phyloP scores from a whole-genome alignment of 805 yeast genomes.

The Sugiyamaella lignohabitans region DNA sequence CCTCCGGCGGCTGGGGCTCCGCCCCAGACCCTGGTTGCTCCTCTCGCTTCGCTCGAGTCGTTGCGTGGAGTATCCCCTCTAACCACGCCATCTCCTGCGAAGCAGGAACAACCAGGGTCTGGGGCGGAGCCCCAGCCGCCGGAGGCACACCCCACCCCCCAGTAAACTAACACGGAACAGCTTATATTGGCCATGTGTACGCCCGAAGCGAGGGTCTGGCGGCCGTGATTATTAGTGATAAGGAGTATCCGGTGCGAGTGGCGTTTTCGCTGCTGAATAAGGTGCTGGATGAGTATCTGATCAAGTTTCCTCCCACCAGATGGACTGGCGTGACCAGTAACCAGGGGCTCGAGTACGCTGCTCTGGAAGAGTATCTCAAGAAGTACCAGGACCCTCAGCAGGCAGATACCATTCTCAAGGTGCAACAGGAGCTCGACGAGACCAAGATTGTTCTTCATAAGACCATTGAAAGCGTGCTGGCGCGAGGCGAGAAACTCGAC shows the following conservation, averaged over 20 bases:
- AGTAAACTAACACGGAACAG: constrained; percentile 17
- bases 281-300: constrained; percentile 80
- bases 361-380: constrained; percentile 60
- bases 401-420: constrained; percentile 95
- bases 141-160: no score
- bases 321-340: constrained; percentile 49
- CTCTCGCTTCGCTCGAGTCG: no score
- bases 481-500: constrained; percentile 94
- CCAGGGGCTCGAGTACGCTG: constrained; percentile 46
- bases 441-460: constrained; percentile 94
- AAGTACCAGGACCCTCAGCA: constrained; percentile 96
- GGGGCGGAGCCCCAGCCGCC: no score
- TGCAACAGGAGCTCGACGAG: constrained; percentile 95
- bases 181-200: constrained; percentile 87
- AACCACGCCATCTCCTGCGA: no score
- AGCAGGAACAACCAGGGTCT: no score
- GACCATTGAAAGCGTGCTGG: constrained; percentile 88
- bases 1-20: no score
- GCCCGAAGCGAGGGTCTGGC: constrained; percentile 85
- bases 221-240: constrained; percentile 87
- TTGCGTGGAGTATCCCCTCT: no score
- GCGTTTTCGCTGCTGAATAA: constrained; percentile 91
- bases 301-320: constrained; percentile 67
- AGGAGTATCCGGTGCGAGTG: constrained; percentile 94
- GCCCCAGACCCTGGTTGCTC: no score